phyloP scores from a whole-genome alignment of 495 filamentous ascomycete species.

The Pseudomonodictys pantanalensis region DNA sequence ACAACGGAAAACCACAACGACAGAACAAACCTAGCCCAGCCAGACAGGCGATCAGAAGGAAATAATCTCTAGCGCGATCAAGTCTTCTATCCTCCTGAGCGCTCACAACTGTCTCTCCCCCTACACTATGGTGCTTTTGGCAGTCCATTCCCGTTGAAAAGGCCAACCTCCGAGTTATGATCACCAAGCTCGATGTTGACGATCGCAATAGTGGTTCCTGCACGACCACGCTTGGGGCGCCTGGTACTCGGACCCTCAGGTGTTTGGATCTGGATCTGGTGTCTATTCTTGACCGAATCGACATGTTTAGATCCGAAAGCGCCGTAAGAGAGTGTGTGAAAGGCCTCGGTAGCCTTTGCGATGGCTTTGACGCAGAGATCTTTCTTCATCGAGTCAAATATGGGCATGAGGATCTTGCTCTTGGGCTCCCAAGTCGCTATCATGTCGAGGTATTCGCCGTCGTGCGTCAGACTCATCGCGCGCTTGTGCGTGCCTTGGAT shows the following conservation, averaged over 20 bases:
- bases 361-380: background rate
- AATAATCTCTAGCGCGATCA: too few species aligned
- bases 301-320: background rate
- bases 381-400: background rate
- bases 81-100: too few species aligned
- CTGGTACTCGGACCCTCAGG: background rate
- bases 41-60: too few species aligned
- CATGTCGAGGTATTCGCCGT: background rate
- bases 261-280: background rate
- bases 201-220: background rate
- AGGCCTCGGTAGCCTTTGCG: background rate
- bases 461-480: background rate
- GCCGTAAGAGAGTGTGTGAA: background rate
- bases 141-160: background rate
- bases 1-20: too few species aligned
- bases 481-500: background rate
- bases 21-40: too few species aligned
- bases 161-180: background rate
- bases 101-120: too few species aligned
- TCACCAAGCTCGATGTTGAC: conserved; percentile 1
- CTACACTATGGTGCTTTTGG: background rate
- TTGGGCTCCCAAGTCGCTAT: background rate
- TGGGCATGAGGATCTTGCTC: background rate
- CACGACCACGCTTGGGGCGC: background rate
- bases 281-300: background rate